These are phyloP conservation scores for Toxicodendron radicans DNA, from an alignment of 345 rosid genomes.

Conservation along the genomic window DNA sequence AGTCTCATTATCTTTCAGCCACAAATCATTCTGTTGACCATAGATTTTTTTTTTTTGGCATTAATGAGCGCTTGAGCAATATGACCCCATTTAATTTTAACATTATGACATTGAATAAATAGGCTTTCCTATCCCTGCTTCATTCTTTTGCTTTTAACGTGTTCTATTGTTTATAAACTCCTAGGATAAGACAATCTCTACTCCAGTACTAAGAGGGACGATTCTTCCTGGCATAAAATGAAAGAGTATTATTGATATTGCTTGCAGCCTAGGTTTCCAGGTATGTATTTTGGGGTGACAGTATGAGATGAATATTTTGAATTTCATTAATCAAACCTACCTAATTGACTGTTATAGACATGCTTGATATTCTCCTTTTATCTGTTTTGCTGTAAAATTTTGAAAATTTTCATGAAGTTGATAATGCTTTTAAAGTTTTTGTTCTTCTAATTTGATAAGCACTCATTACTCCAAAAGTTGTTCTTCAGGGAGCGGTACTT, in stretches of 20 bases:
- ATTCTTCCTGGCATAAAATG: conserved; percentile 35
- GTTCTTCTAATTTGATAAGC: too few species aligned
- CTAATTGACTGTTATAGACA: neutral
- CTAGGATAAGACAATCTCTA: conserved; percentile 30
- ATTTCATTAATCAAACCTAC: neutral
- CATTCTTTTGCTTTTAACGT: neutral
- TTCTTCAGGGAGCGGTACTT: too few species aligned
- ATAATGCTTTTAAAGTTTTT: too few species aligned
- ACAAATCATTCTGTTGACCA: neutral
- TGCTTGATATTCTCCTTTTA: too few species aligned
- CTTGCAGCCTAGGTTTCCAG: conserved; percentile 25
- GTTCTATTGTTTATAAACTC: neutral
- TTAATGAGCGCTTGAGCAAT: too few species aligned
- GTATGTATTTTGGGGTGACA: conserved; percentile 17
- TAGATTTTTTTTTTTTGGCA: neutral
- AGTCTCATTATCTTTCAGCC: neutral
- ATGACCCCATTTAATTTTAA: too few species aligned
- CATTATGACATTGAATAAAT: neutral
- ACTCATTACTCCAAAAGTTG: too few species aligned
- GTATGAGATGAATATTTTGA: neutral
- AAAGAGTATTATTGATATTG: conserved; percentile 33
- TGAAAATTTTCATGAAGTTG: too few species aligned
- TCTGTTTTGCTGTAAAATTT: too few species aligned
- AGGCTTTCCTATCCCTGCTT: neutral
- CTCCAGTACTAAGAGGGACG: conserved; percentile 33